A percentile compares a stretch with the other conserved stretches of the same genome.
phyloP scores from a whole-genome alignment of 805 yeast species.

The fission yeast (Schizosaccharomyces pombe) region DNA sequence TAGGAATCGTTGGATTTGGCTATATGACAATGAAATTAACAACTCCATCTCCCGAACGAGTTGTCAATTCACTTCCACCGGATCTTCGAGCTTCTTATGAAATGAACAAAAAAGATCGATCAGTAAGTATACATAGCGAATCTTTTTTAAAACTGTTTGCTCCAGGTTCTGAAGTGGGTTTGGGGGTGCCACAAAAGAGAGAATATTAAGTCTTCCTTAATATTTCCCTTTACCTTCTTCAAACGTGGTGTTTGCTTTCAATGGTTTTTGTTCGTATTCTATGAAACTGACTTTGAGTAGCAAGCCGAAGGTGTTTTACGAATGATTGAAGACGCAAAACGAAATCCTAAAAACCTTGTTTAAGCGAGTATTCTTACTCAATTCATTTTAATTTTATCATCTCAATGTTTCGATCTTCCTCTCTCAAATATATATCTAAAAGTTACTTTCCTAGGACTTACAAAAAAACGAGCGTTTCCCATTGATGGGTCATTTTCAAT shows the following conservation, averaged over 20 bases:
- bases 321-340: neutral
- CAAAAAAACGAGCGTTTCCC: too few relatives aligned
- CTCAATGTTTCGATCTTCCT: too few relatives aligned
- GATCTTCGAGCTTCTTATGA: neutral
- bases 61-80: neutral
- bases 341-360: neutral
- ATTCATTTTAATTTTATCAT: neutral
- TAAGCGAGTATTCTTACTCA: neutral
- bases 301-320: neutral
- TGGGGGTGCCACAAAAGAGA: neutral
- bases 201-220: neutral
- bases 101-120: neutral
- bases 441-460: too few relatives aligned
- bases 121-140: neutral
- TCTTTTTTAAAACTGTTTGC: too few relatives aligned
- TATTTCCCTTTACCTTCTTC: neutral
- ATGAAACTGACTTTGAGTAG: neutral
- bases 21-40: neutral
- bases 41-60: neutral
- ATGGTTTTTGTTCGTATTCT: too few relatives aligned
- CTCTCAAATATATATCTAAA: too few relatives aligned
- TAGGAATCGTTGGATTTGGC: neutral
- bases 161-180: too few relatives aligned
- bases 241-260: too few relatives aligned
- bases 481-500: too few relatives aligned